Evolutionary conservation across 2,329 filamentous ascomycete species (phyloP), one percentile per base, ranked within the genome.

Genomic region (Hypoxylon sp.): DNA sequence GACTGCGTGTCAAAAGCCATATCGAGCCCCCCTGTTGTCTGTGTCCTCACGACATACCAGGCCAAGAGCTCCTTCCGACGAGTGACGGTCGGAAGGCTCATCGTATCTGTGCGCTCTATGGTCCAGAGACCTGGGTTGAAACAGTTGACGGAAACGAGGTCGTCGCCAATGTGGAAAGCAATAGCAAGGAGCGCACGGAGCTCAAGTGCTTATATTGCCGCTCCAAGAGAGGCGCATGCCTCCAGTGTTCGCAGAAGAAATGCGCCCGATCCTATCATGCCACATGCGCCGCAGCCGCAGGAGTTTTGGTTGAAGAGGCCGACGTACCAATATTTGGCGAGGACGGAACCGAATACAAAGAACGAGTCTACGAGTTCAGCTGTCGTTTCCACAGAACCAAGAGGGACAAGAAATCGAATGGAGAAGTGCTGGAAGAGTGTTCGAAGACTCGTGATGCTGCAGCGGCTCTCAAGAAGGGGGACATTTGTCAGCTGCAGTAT

Each of bases 141-240:
- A 80, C 77, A 2, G 80, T 87, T 7, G 83, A 89, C 55, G 89
- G 82, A 20, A 77, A 81, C 37, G 91, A 96, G 55, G 81, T 84
- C 7, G 82, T 97, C 16, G 88, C 82, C 60, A 93, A 95, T 61
- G 82, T 91, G 40, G 81, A 83, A n/a, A 83, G 84, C 54, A 91
- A 97, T 60, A 86, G 89, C 67, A 93, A 94, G 70, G 90, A 89
- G 47, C 89, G 93, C 13, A 76, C 96, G 61, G 91, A 95, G 17
- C 85, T 97, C 61, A 96, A 96, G 71, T 99, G 94, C 71, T 85
- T 96, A 55, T 96, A 90, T 73, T 99, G 94, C 68, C 90, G 92
- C 23, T 95, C 91, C 21, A 95, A 94, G 71, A 89, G 89, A 49
- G 94, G 94, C n/a, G 91, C 91, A 11, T 97, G 93, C 73, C 95